phyloP scores from a whole-genome alignment of 1,284 basidiomycete genomes.

The Vanrija humicola region DNA sequence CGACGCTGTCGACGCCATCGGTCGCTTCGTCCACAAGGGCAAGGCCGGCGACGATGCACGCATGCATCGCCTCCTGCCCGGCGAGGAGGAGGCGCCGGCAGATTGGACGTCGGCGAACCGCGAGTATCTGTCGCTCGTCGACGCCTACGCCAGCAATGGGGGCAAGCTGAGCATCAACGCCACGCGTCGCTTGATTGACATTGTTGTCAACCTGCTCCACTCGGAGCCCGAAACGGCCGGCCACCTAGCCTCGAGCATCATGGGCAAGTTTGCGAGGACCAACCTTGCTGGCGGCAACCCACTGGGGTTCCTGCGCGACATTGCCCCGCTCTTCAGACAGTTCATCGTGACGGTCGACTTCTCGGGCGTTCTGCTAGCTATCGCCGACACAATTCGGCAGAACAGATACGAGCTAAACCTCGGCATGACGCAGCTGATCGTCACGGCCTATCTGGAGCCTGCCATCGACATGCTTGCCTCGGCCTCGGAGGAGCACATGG shows the following conservation, averaged over 20 bases:
- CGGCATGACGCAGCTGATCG: constrained; percentile 57
- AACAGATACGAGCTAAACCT: constrained; percentile 55
- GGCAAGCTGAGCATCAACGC: constrained; percentile 55
- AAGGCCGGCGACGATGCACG: constrained; percentile 34
- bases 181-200: constrained; percentile 57
- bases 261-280: constrained; percentile 29
- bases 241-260: constrained; percentile 25
- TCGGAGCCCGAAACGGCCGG: constrained; percentile 19
- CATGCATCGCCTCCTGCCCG: constrained; percentile 52
- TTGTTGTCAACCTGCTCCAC: constrained; percentile 60
- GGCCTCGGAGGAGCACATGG: constrained; percentile 56
- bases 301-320: constrained; percentile 56
- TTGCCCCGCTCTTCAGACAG: constrained; percentile 59
- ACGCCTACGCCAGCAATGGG: constrained; percentile 57
- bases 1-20: constrained; percentile 66
- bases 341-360: constrained; percentile 60
- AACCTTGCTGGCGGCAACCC: constrained; percentile 52
- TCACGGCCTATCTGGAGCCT: constrained; percentile 59
- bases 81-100: constrained; percentile 51
- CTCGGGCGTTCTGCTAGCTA: constrained; percentile 58
- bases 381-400: constrained; percentile 53
- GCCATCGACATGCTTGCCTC: constrained; percentile 56
- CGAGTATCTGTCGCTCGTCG: constrained; percentile 63
- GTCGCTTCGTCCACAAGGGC: constrained; percentile 26
- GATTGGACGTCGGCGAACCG: constrained; percentile 60